A percentile compares a stretch with the other conserved stretches of the same genome.
phyloP scores from a whole-genome alignment of 371 early-diverging fungal species.

The Mortierella sp. region DNA sequence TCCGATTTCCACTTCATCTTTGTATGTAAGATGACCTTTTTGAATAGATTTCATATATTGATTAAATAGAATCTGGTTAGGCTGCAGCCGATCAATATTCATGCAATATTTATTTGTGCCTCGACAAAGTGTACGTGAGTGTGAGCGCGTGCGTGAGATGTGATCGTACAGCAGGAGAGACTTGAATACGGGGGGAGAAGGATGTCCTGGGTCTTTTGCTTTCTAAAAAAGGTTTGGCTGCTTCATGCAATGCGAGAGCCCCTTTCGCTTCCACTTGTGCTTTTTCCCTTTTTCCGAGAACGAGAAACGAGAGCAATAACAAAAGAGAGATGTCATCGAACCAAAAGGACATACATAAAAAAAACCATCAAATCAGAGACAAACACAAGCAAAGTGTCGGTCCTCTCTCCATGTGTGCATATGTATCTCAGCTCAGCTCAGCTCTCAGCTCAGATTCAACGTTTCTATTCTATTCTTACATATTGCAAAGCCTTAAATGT shows the following conservation, averaged over 20 bases:
- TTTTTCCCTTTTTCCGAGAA: conserved; percentile 32
- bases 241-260: conserved; percentile 31
- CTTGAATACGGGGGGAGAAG: background rate
- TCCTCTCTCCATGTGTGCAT: conserved; percentile 12
- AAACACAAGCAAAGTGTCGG: conserved; percentile 14
- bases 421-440: conserved; percentile 15
- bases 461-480: conserved; percentile 11
- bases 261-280: conserved; percentile 11
- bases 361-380: conserved; percentile 7
- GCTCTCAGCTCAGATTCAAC: conserved; percentile 21
- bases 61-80: background rate
- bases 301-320: background rate
- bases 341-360: conserved; percentile 13
- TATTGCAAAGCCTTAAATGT: background rate
- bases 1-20: too few species aligned
- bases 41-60: background rate
- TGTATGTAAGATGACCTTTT: background rate
- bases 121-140: conserved; percentile 9
- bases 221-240: conserved; percentile 27
- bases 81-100: conserved; percentile 11
- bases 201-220: conserved; percentile 3
- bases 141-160: conserved; percentile 23
- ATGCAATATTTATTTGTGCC: conserved; percentile 6
- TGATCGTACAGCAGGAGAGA: conserved; percentile 2
- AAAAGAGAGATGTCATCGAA: conserved; percentile 16